Conservation (phyloP, 1,284 basidiomycete genomes). For the Ceratobasidium papillatum region DNA sequence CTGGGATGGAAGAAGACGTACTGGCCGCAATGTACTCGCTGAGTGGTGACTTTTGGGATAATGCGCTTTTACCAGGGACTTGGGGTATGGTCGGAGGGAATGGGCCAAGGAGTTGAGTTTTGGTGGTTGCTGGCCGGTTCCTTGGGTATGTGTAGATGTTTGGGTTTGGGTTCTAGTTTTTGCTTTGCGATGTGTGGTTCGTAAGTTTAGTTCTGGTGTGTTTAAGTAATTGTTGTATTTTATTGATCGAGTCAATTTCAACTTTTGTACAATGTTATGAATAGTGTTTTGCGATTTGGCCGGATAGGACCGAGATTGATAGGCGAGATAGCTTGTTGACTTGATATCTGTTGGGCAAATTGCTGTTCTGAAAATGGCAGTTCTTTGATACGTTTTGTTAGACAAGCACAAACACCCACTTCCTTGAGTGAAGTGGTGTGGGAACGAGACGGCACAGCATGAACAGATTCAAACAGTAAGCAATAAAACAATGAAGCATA, state of each 20-base stretch:
- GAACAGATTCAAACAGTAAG: too few species aligned
- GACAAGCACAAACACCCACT: too few species aligned
- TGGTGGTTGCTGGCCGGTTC: too few species aligned
- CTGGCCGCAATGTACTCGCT: constrained; percentile 33
- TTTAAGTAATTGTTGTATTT: not conserved
- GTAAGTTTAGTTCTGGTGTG: not conserved
- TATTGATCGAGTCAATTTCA: not conserved
- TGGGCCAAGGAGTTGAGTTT: not conserved
- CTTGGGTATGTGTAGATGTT: not conserved
- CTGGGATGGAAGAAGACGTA: constrained; percentile 1
- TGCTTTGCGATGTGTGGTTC: not conserved
- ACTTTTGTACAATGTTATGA: not conserved
- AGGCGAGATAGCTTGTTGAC: too few species aligned
- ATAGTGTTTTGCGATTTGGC: not conserved
- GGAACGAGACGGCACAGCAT: constrained; percentile 4
- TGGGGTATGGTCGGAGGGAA: constrained; percentile 15
- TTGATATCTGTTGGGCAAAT: too few species aligned
- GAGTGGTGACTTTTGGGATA: constrained; percentile 31
- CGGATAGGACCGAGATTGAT: too few species aligned
- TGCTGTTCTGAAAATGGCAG: too few species aligned
- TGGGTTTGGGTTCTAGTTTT: not conserved
- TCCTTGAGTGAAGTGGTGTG: constrained; percentile 1
- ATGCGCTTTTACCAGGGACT: constrained; percentile 33
- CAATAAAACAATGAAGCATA: too few species aligned
- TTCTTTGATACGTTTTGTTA: too few species aligned